Conservation (phyloP, 441 rosid genomes). For the Breynia disticha region DNA sequence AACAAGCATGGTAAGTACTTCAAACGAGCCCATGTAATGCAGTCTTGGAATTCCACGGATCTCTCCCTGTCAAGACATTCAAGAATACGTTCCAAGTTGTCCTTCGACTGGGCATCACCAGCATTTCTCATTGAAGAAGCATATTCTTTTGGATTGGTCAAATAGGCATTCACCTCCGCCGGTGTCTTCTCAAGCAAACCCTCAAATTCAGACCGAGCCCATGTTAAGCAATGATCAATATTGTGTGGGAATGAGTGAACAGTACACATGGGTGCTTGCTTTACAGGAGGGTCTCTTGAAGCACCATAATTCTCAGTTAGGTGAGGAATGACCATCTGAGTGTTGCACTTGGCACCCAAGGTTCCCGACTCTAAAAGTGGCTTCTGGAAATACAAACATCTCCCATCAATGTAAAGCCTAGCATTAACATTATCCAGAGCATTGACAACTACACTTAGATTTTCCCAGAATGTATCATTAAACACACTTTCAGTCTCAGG, state of each 20-base stretch:
- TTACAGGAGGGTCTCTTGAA: conserved; percentile 92
- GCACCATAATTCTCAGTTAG: conserved; percentile 91
- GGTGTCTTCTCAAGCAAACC: conserved; percentile 92
- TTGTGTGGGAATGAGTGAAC: conserved; percentile 95
- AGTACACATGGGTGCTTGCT: conserved; percentile 95
- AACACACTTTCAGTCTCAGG: conserved; percentile 82
- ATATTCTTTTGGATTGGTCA: conserved; percentile 64
- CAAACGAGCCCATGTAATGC: conserved; percentile 81
- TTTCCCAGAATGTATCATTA: conserved; percentile 82
- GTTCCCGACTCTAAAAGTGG: conserved; percentile 95
- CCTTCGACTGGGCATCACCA: conserved; percentile 93
- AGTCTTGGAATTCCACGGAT: conserved; percentile 67
- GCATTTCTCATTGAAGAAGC: conserved; percentile 58
- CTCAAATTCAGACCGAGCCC: conserved; percentile 97
- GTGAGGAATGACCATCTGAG: conserved; percentile 90
- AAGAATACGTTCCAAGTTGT: conserved; percentile 67
- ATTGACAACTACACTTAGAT: conserved; percentile 53
- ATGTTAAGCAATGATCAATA: conserved; percentile 87
- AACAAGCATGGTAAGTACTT: conserved; percentile 27
- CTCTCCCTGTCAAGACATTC: conserved; percentile 80
- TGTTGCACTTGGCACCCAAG: conserved; percentile 83
- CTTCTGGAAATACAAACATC: conserved; percentile 91
- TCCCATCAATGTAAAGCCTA: conserved; percentile 75
- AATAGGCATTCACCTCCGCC: conserved; percentile 76
- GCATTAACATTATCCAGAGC: conserved; percentile 92